Percentiles rank a stretch among this genome's conserved stretches.
Evolutionary conservation across 352 stramenopile species (phyloP).

Genomic region (Pythium rhizo-oryzae): DNA sequence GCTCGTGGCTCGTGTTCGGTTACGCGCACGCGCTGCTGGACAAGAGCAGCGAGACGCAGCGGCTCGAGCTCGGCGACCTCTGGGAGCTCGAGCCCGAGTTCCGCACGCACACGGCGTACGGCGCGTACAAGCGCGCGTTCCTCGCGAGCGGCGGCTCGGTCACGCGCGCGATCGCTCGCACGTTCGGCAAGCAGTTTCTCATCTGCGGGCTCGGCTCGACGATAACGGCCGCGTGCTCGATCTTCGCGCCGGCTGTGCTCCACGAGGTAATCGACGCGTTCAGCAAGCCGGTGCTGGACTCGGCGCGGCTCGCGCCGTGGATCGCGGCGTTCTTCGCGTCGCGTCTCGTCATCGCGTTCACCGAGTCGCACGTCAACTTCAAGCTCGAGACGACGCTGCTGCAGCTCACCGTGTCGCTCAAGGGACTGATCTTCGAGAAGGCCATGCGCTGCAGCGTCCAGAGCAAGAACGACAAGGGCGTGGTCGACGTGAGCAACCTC

Average conservation of each 20-base stretch:
- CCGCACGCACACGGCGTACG: conserved; percentile 1
- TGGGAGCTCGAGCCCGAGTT: conserved; percentile 8
- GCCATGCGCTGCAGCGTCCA: conserved; percentile 29
- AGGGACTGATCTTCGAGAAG: conserved; percentile 35
- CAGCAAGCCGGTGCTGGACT: conserved; percentile 17
- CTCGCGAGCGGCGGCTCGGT: background rate
- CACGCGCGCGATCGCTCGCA: background rate
- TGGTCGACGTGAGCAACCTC: conserved; percentile 87
- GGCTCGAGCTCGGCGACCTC: conserved; percentile 12
- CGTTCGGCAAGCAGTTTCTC: conserved; percentile 20
- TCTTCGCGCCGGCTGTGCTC: conserved; percentile 29
- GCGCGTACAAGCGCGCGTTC: background rate
- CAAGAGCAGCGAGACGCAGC: background rate
- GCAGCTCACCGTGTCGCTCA: conserved; percentile 28
- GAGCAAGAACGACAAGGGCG: conserved; percentile 22
- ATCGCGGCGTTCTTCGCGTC: conserved; percentile 32
- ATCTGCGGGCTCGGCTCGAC: conserved; percentile 18
- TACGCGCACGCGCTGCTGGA: conserved; percentile 10
- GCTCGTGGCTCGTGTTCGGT: conserved; percentile 11
- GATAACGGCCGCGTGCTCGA: conserved; percentile 7
- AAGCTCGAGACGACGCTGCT: conserved; percentile 28
- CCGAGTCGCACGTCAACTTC: conserved; percentile 26
- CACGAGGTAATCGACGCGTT: conserved; percentile 34
- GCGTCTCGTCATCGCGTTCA: conserved; percentile 32
- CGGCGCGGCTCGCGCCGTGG: conserved; percentile 22